phyloP scores from a whole-genome alignment of 75 land plant genomes.

The Picea sitchensis region DNA sequence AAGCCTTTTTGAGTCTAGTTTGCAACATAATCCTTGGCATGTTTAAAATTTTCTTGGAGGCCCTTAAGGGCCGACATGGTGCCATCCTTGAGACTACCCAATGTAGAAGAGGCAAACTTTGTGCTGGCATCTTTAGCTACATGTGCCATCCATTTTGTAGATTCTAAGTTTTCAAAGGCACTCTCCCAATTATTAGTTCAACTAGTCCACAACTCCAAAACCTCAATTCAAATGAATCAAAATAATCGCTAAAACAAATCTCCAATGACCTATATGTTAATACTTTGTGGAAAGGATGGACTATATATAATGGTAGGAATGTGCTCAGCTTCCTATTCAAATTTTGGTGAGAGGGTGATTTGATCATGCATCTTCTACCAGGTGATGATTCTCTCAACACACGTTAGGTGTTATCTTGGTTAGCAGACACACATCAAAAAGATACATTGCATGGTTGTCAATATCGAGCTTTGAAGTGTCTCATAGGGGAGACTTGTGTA shows the following conservation, averaged over 20 bases:
- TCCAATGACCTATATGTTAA: too few relatives aligned
- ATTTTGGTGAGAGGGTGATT: neutral
- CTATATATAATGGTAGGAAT: neutral
- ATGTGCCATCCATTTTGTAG: neutral
- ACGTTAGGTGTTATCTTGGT: neutral
- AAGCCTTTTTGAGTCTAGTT: slow-evolving; percentile 23
- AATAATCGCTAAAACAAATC: neutral
- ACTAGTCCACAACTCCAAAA: neutral
- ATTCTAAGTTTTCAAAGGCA: neutral
- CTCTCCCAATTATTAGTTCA: neutral
- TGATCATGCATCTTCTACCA: neutral
- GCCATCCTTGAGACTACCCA: slow-evolving; percentile 16
- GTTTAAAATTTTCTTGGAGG: slow-evolving; percentile 21
- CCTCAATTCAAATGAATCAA: neutral
- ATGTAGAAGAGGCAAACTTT: slow-evolving; percentile 17
- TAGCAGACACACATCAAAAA: too few relatives aligned
- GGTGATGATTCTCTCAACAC: neutral
- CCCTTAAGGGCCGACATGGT: slow-evolving; percentile 18
- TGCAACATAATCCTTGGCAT: slow-evolving; percentile 22
- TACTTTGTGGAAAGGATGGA: neutral
- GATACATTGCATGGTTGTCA: too few relatives aligned
- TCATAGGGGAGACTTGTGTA: too few relatives aligned
- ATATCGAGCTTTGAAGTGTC: too few relatives aligned
- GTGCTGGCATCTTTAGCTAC: slow-evolving; percentile 2
- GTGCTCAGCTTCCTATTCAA: neutral